phyloP scores from a whole-genome alignment of 305 asterid species.

The Ruellia speciosa region DNA sequence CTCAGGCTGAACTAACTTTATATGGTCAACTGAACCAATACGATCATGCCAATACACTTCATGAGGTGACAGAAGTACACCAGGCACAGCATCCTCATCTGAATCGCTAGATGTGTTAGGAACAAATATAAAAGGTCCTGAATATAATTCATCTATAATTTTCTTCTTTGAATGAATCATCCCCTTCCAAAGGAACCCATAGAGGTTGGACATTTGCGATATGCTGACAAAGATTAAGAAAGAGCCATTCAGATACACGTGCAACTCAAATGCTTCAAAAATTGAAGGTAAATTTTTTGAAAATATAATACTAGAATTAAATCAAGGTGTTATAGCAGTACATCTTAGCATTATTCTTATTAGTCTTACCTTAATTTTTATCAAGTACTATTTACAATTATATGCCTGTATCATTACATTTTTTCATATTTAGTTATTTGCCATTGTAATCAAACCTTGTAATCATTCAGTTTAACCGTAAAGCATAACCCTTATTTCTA shows the following conservation, averaged over 20 bases:
- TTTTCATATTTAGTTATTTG: no score
- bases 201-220: slow-evolving; percentile 80
- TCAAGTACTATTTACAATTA: no score
- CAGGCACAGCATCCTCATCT: slow-evolving; percentile 53
- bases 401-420: no score
- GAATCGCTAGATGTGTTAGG: slow-evolving; percentile 42
- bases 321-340: neutral
- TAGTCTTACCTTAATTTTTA: no score
- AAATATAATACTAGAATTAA: neutral
- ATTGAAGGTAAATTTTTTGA: neutral
- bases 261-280: neutral
- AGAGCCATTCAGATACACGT: neutral
- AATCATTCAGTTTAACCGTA: no score
- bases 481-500: no score
- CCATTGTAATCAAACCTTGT: no score
- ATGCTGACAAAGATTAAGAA: slow-evolving; percentile 41
- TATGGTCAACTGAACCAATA: slow-evolving; percentile 43
- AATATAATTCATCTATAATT: slow-evolving; percentile 44
- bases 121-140: slow-evolving; percentile 76
- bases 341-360: neutral
- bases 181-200: slow-evolving; percentile 66
- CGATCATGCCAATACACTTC: slow-evolving; percentile 80
- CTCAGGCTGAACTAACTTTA: slow-evolving; percentile 30
- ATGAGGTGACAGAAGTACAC: slow-evolving; percentile 56
- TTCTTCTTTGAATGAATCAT: slow-evolving; percentile 52